Conservation (phyloP, 148 eudicot genomes). For the Suaeda aralocaspica region DNA sequence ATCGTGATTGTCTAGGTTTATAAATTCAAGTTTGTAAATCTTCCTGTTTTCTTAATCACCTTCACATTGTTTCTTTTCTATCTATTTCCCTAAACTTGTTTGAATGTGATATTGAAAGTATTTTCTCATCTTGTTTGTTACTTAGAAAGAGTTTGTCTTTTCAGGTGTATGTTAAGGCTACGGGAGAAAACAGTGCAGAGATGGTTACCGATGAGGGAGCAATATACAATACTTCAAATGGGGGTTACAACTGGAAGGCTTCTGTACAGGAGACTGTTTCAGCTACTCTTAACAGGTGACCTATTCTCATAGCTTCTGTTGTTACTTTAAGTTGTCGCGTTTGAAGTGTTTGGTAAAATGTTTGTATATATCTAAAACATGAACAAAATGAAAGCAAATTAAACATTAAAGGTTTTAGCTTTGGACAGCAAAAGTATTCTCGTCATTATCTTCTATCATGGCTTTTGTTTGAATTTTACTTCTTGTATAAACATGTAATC, state of each 20-base stretch:
- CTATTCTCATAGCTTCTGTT: constrained; percentile 15
- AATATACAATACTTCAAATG: constrained; percentile 86
- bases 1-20: not conserved
- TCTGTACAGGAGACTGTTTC: constrained; percentile 97
- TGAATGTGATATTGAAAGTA: constrained; percentile 1
- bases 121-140: not conserved
- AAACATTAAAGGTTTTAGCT: not conserved
- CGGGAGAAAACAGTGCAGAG: constrained; percentile 88
- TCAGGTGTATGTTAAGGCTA: constrained; percentile 90
- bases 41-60: not conserved
- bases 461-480: not conserved
- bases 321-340: not conserved
- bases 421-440: not conserved
- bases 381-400: not conserved
- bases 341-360: not conserved
- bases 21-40: not conserved
- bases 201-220: constrained; percentile 99
- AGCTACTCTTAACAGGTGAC: constrained; percentile 95
- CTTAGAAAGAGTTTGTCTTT: not conserved
- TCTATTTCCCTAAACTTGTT: not conserved
- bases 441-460: too few relatives aligned
- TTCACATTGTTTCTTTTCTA: not conserved
- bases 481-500: not conserved
- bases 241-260: constrained; percentile 98
- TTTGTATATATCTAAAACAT: not conserved